Conservation (phyloP, 768 basidiomycete genomes). For the Boletus coccyginus region DNA sequence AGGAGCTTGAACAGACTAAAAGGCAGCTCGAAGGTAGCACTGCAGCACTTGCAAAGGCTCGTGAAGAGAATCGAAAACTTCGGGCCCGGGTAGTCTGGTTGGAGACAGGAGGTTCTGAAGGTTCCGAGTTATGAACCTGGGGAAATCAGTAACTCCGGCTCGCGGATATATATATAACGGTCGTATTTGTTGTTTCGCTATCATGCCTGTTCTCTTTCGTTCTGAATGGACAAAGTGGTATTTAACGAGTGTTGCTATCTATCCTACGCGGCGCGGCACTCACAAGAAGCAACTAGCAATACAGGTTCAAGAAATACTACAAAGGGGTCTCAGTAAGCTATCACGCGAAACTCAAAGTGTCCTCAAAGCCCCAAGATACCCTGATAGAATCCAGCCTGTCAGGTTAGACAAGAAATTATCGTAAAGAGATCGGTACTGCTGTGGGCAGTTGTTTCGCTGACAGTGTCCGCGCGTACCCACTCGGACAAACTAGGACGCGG, state of each 20-base stretch:
- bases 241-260: conserved; percentile 4
- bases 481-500: conserved; percentile 48
- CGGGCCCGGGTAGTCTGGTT: conserved; percentile 36
- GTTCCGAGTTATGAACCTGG: conserved; percentile 28
- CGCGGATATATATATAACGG: conserved; percentile 5
- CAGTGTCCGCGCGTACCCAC: conserved; percentile 50
- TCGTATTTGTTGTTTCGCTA: conserved; percentile 12
- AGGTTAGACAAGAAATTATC: conserved; percentile 9
- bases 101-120: conserved; percentile 35
- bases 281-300: conserved; percentile 11
- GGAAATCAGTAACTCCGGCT: conserved; percentile 9
- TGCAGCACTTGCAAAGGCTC: conserved; percentile 42
- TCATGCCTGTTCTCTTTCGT: conserved; percentile 3
- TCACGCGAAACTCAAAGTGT: neutral
- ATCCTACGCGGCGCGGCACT: neutral
- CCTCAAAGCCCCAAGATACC: neutral
- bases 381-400: conserved; percentile 1
- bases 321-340: neutral
- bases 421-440: conserved; percentile 13
- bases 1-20: conserved; percentile 48
- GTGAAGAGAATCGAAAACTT: conserved; percentile 56
- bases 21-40: conserved; percentile 45
- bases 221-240: conserved; percentile 8
- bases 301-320: conserved; percentile 5
- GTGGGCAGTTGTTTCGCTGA: conserved; percentile 25